Evolutionary conservation across 345 rosid species (phyloP), one percentile per base, ranked within the genome.

Genomic region (Salix suchowensis): DNA sequence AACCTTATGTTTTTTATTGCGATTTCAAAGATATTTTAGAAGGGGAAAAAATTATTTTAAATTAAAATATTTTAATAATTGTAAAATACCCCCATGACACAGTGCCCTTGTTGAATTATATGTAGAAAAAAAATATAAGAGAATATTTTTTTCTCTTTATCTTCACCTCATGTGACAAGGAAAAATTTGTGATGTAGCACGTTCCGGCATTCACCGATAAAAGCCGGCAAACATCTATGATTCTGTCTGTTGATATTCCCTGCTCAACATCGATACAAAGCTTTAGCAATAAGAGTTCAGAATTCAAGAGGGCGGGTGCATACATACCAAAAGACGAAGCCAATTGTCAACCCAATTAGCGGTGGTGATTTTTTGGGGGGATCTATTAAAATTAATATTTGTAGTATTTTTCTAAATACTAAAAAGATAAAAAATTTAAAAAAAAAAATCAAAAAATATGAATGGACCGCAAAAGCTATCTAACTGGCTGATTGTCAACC

Each of bases 191-290:
- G 79, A 93, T 36, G 82, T 82, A 77, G 81, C 99, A 96, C 42
- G 97, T 85, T 16, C 92, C 94, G 0, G 89, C 81, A 81, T 90
- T 86, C 76, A 90, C 97, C 2, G 91, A 86, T 72, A 96, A 68
- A 54, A 93, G 93, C 78, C 98, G 94, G 18, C 94, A 92, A 76
- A 92, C 92, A 68, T 96, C 98, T 58, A 93, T 87, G 46, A 93
- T 91, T 80, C 92, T 89, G 89, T 96, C 99, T n/a, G 99, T 96
- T 54, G 99, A 96, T 82, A 96, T 96, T 1, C 99, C 95, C 99
- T 96, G 92, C 74, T 55, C 76, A 77, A 80, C 2, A 9, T 36
- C 62, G 16, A 66, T 36, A 44, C 36, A 4, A 26, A 14, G n/a
- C 58, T 67, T 36, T 44, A 8, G 23, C 46, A 21, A 1, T 58